Evolutionary conservation across 148 eudicot genomes (phyloP).

Genomic region (Fagopyrum tataricum): DNA sequence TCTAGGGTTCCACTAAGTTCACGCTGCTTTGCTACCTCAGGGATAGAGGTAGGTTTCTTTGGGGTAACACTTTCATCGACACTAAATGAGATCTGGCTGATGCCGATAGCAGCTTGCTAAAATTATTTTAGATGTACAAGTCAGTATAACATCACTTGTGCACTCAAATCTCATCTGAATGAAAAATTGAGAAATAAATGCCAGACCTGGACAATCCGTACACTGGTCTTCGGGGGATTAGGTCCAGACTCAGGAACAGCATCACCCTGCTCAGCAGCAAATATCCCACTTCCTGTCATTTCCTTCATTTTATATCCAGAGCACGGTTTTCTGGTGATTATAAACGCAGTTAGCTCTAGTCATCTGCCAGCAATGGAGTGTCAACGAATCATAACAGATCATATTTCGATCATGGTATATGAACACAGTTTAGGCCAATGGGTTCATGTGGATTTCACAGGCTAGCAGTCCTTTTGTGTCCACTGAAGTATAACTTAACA

Average conservation of each 20-base stretch:
- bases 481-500: background rate
- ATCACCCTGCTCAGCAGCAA: slow-evolving; percentile 47
- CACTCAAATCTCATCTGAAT: background rate
- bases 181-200: background rate
- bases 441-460: background rate
- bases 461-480: background rate
- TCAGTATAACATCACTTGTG: background rate
- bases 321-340: slow-evolving; percentile 50
- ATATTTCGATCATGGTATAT: background rate
- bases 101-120: slow-evolving; percentile 77
- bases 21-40: slow-evolving; percentile 96
- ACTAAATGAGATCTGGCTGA: slow-evolving; percentile 88
- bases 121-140: background rate
- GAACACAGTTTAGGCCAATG: background rate
- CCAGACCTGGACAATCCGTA: slow-evolving; percentile 74
- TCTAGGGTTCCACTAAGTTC: slow-evolving; percentile 72
- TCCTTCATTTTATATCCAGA: slow-evolving; percentile 89
- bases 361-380: background rate
- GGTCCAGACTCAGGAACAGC: slow-evolving; percentile 37
- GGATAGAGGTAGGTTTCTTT: slow-evolving; percentile 65
- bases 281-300: slow-evolving; percentile 85
- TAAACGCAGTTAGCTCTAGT: background rate
- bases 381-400: background rate
- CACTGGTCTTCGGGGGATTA: slow-evolving; percentile 40
- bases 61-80: slow-evolving; percentile 62